Evolutionary conservation across 441 rosid species (phyloP), one percentile per base, ranked within the genome.

Genomic region (Adansonia grandidieri): DNA sequence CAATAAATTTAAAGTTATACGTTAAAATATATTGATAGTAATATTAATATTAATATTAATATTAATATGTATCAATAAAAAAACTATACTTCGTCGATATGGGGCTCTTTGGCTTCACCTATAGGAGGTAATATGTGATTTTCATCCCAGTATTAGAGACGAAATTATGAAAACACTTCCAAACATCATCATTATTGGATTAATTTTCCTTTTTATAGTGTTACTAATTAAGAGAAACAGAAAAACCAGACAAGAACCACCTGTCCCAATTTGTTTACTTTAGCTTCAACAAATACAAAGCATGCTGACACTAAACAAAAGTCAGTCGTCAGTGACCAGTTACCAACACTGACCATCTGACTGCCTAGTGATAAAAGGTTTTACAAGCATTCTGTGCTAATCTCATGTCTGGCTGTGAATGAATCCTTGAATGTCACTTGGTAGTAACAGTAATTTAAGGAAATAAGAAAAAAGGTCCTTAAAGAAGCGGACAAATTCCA

Each of bases 401-500:
- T 64, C 47, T 64, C 69, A 6, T 2, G 20, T 32, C 37, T 32
- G 37, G 69, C 11, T 15, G 8, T 6, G 44, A 28, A 17, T 45
- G 40, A 44, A 50, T 11, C 9, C 17, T 10, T 20, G 42, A 69
- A 69, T 32, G 73, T n/a, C 53, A 47, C 40, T 13, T 15, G 9
- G 24, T 28, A 32, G 3, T 32, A 54, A 50, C 71, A 24, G 62
- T 56, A 53, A 69, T 2, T 40, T 44, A 24, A 50, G 51, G 24
- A 72, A 71, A 58, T 69, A 48, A 61, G 88, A 82, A 85, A 83
- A 77, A 14, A 28, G 82, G 88, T 80, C 84, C 1, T 56, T 2
- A 80, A 81, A 66, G 82, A 81, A 40, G 88, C 86, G 80, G 86
- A 82, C 90, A 85, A 76, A 22, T 40, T 76, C 74, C 60, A 1